Percentiles rank a stretch among this genome's conserved stretches.
Conservation (phyloP, 73 alveolate species). For the Durusdinium trenchii region DNA sequence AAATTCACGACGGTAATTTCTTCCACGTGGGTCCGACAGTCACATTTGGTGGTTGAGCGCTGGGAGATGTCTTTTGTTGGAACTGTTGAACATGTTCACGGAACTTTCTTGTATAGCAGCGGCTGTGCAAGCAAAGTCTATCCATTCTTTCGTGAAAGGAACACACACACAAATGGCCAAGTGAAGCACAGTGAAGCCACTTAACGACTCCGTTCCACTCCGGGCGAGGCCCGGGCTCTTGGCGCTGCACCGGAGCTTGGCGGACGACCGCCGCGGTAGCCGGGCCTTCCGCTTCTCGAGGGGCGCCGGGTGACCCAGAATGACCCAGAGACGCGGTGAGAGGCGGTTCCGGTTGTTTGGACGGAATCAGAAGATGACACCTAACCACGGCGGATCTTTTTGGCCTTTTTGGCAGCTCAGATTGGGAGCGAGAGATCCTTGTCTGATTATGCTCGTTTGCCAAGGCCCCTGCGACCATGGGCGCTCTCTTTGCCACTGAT, state of each 20-base stretch:
- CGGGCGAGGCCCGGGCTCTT: conserved; percentile 82
- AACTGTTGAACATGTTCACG: too few species aligned
- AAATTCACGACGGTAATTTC: too few species aligned
- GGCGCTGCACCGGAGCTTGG: conserved; percentile 82
- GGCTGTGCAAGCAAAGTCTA: too few species aligned
- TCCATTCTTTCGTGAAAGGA: too few species aligned
- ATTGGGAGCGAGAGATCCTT: not conserved
- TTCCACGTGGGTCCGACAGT: not conserved
- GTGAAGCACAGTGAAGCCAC: too few species aligned
- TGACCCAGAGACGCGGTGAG: not conserved
- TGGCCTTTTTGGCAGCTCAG: not conserved
- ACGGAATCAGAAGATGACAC: not conserved
- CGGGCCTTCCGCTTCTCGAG: conserved; percentile 72
- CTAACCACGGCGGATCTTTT: not conserved
- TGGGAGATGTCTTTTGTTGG: too few species aligned
- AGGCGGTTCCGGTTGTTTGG: not conserved
- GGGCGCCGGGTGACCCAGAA: conserved; percentile 5
- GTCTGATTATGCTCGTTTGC: not conserved
- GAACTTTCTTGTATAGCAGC: too few species aligned
- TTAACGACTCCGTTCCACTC: not conserved
- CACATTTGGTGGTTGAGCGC: not conserved
- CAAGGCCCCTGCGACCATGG: conserved; percentile 57
- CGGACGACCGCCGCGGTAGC: conserved; percentile 75
- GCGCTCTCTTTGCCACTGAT: conserved; percentile 80
- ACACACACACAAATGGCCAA: too few species aligned